Base-by-base conservation (phyloP, 495 filamentous ascomycete genomes). In the Annulohypoxylon stygium region DNA sequence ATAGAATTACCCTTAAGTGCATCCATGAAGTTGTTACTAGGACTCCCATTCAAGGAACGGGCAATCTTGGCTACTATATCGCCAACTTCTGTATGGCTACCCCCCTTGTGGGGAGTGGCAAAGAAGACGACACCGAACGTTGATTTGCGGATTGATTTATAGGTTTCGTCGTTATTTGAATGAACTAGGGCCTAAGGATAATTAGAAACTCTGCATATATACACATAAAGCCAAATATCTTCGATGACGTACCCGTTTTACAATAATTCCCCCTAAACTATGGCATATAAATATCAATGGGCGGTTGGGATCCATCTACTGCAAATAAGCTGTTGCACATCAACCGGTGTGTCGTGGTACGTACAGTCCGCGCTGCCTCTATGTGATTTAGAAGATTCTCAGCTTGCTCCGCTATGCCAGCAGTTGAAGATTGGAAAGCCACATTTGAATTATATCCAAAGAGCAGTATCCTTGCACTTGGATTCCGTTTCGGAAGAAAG, bases 381-480 rank as follows among this genome's bases (percentile, higher is more conserved):
- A 0, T 74, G 7, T 61, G 70, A 48, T 76, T 77, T 12, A 81
- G 54, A 3, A 83, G 61, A 16, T 78, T 78, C 20, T 75, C 65
- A 2, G 80, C 77, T 23, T 81, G 78, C 25, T 83, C 79, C 16
- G 70, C 59, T 10, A 83, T 70, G 0, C 77, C 81, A 20, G 77
- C 76, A 14, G 61, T 41, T 1, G 75, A 73, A 4, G 69, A 74
- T 58, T 61, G 73, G 37, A 78, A 78, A 14, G 72, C 78, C 26
- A 76, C 79, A 63, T 78, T 80, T 16, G 81, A 72, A 64, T 83
- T 83, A 48, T 84, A 84, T 16, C 78, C 77, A 39, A 78, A 83
- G 30, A 82, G 72, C 11, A 81, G 63, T 18, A 84, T 75, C 43
- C 82, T 69, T 3, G 81, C 79, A 12, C 70, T 66, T 3, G 78